These are phyloP conservation scores for Trametes elegans DNA, from an alignment of 768 basidiomycete species.

Conservation along the genomic window DNA sequence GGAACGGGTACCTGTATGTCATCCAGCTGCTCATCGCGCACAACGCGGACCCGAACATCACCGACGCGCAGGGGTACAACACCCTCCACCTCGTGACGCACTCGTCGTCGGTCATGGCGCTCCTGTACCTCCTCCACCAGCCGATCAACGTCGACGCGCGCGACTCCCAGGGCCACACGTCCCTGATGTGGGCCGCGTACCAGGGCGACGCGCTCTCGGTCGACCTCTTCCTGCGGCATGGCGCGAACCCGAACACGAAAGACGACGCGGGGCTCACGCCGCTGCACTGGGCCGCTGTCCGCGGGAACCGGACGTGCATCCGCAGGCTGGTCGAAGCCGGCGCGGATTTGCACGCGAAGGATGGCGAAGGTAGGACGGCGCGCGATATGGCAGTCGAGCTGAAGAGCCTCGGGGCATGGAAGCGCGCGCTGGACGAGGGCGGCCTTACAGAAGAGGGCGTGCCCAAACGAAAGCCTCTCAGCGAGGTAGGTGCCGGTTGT, in stretches of 20 bases:
- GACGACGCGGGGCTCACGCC: slow-evolving; percentile 87
- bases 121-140: slow-evolving; percentile 90
- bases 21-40: slow-evolving; percentile 89
- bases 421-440: slow-evolving; percentile 84
- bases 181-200: slow-evolving; percentile 99
- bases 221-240: slow-evolving; percentile 83
- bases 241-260: slow-evolving; percentile 71
- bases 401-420: slow-evolving; percentile 89
- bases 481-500: slow-evolving; percentile 51
- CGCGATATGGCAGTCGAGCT: slow-evolving; percentile 94
- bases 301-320: slow-evolving; percentile 89
- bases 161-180: slow-evolving; percentile 90
- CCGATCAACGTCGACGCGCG: slow-evolving; percentile 89
- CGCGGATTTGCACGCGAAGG: slow-evolving; percentile 76
- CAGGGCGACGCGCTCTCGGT: slow-evolving; percentile 97
- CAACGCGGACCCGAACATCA: slow-evolving; percentile 88
- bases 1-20: slow-evolving; percentile 94
- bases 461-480: slow-evolving; percentile 63
- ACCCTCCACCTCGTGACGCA: slow-evolving; percentile 94
- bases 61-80: slow-evolving; percentile 95
- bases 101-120: slow-evolving; percentile 90
- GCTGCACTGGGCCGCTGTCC: slow-evolving; percentile 96
- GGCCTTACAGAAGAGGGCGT: slow-evolving; percentile 77
- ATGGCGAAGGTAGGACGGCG: slow-evolving; percentile 82
- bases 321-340: slow-evolving; percentile 83